Evolutionary conservation across 148 eudicot species (phyloP).

Genomic region (Camellia granthamiana): DNA sequence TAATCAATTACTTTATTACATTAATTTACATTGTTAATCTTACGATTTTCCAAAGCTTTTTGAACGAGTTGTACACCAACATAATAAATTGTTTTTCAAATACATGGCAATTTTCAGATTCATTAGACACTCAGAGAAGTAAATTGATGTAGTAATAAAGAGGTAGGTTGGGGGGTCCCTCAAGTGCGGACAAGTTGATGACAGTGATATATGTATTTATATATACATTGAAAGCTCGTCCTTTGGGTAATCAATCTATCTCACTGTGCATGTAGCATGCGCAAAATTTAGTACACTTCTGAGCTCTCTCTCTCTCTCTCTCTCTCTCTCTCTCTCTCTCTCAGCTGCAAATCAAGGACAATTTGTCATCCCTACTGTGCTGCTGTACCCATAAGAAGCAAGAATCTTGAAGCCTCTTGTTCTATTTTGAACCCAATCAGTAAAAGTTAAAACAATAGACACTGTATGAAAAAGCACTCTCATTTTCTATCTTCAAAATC

Average conservation of each 20-base stretch:
- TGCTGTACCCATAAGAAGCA: constrained; percentile 1
- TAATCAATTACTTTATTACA: too few species aligned
- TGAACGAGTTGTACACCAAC: background rate
- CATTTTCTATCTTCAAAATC: too few species aligned
- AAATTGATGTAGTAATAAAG: background rate
- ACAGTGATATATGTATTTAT: constrained; percentile 4
- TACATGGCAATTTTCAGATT: background rate
- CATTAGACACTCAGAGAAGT: background rate
- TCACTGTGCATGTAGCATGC: constrained; percentile 8
- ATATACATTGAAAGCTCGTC: background rate
- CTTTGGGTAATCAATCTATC: constrained; percentile 4
- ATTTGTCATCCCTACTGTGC: background rate
- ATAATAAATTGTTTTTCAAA: too few species aligned
- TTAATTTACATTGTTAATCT: background rate
- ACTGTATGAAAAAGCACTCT: too few species aligned
- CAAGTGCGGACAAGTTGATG: constrained; percentile 13
- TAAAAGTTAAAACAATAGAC: background rate
- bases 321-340: too few species aligned
- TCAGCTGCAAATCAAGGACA: background rate
- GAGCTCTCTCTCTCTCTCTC: too few species aligned
- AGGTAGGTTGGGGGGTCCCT: background rate
- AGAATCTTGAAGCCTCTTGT: background rate
- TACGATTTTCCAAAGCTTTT: background rate
- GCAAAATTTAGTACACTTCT: background rate
- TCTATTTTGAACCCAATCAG: background rate